Conservation (phyloP, 495 filamentous ascomycete species). For the Polyplosphaeria fusca region DNA sequence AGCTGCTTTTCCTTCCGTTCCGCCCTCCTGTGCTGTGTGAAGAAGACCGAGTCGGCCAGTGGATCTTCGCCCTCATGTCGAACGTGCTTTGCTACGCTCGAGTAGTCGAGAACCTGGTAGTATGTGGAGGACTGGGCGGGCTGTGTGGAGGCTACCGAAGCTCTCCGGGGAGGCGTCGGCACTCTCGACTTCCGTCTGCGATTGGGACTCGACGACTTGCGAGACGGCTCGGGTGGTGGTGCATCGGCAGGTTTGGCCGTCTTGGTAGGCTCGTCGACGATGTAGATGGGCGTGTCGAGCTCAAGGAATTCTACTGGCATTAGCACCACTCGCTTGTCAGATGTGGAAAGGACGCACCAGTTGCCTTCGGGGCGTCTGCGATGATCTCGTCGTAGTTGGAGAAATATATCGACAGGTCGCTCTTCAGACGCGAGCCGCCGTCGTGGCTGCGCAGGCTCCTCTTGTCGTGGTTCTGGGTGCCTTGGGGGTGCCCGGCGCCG, state of each 20-base stretch:
- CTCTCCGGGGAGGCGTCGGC: background rate
- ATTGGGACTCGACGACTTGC: constrained; percentile 31
- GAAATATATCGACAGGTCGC: constrained; percentile 83
- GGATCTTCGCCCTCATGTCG: constrained; percentile 53
- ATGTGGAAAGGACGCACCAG: constrained; percentile 53
- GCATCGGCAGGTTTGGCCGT: constrained; percentile 20
- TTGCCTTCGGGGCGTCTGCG: constrained; percentile 71
- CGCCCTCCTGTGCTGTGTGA: constrained; percentile 67
- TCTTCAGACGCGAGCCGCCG: constrained; percentile 64
- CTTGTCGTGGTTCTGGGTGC: constrained; percentile 38
- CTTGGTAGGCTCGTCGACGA: constrained; percentile 48
- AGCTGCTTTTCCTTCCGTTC: constrained; percentile 89
- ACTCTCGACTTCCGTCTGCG: constrained; percentile 12
- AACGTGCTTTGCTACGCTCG: constrained; percentile 47
- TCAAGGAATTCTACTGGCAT: constrained; percentile 53
- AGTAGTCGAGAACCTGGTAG: constrained; percentile 55
- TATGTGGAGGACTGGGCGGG: constrained; percentile 50
- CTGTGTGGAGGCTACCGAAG: constrained; percentile 43
- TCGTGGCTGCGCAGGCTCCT: constrained; percentile 46
- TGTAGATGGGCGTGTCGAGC: constrained; percentile 57
- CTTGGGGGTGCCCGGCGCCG: constrained; percentile 1
- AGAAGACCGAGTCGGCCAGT: constrained; percentile 64
- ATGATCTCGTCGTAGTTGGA: constrained; percentile 88
- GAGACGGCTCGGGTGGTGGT: constrained; percentile 26
- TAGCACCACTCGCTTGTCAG: constrained; percentile 2